phyloP scores from a whole-genome alignment of 2,329 filamentous ascomycete genomes.

The Clonostachys byssicola region DNA sequence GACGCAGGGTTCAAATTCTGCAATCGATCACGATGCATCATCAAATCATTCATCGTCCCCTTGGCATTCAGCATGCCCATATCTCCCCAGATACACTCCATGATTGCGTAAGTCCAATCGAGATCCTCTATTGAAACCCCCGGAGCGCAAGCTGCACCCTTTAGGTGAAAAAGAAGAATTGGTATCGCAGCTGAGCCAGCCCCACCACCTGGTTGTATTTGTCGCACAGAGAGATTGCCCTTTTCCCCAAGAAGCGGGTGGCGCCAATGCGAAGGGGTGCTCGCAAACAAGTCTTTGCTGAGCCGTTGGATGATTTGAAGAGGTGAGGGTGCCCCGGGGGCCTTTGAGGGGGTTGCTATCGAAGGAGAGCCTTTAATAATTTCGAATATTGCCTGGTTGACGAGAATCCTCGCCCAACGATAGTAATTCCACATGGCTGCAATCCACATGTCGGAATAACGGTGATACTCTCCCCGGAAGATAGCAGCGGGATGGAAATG shows the following conservation, averaged over 20 bases:
- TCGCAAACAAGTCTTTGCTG: slow-evolving; percentile 34
- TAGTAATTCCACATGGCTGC: slow-evolving; percentile 56
- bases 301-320: no score
- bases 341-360: slow-evolving; percentile 11
- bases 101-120: slow-evolving; percentile 36
- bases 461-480: slow-evolving; percentile 49
- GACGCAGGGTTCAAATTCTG: no score
- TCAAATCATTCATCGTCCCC: slow-evolving; percentile 27
- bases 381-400: slow-evolving; percentile 43
- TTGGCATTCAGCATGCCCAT: slow-evolving; percentile 48
- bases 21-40: no score
- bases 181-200: slow-evolving; percentile 43
- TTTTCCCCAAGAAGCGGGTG: slow-evolving; percentile 38
- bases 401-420: slow-evolving; percentile 51
- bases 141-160: slow-evolving; percentile 39
- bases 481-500: slow-evolving; percentile 32
- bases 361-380: slow-evolving; percentile 24
- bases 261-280: slow-evolving; percentile 45
- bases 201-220: slow-evolving; percentile 30
- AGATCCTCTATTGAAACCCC: slow-evolving; percentile 35
- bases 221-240: slow-evolving; percentile 20
- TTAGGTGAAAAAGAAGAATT: slow-evolving; percentile 42
- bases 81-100: slow-evolving; percentile 44
- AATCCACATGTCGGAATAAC: slow-evolving; percentile 48
- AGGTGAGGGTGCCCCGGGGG: no score